Base-by-base conservation (phyloP, 208 protist genomes). In the Leishmania major region DNA sequence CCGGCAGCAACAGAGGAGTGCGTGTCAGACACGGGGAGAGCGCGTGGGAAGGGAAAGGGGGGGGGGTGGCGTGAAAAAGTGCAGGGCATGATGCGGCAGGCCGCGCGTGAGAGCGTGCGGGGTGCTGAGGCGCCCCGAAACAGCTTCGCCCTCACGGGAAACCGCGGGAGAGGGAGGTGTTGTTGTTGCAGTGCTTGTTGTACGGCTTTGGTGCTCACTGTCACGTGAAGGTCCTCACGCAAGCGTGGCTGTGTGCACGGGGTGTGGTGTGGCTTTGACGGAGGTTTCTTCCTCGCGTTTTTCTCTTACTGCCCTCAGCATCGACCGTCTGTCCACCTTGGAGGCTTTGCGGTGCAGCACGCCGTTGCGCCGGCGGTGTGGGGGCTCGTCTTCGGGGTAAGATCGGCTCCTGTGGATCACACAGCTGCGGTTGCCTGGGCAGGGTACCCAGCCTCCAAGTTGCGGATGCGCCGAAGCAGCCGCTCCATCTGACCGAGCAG, bases 401-500 rank as follows among this genome's bases (percentile, higher is more conserved):
- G 37, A n/a, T 22, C 57, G n/a, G 22, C 15, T 70, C 17, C 22
- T 17, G 49, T 3, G 72, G 25, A 45, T 64, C 28, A 57, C 75
- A 35, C 11, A 35, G 53, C 37, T 73, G 28, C 7, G 45, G 66
- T 25, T 75, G n/a, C 79, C 47, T 45, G 43, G 40, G 78, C 19
- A 6, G 62, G 31, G 49, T 83, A 80, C 13, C 59, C 69, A 7
- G 37, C 75, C 45, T 86, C 83, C 49, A 79, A 76, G 43, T 25
- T 60, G 53, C 83, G 83, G 11, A 86, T 73, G 8, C 83, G 83
- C 13, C 59, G 17, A 28, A 83, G 78, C 67, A 86, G 62, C 35
- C 40, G 74, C 75, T 86, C 83, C 83, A 86, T 86, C 53, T 80
- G 78, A 31, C 83, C 71, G 7, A 86, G 59, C 35, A 86, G 66